Base-by-base conservation (phyloP, 371 early-diverging fungal species). In the Sporodiniella umbellata region DNA sequence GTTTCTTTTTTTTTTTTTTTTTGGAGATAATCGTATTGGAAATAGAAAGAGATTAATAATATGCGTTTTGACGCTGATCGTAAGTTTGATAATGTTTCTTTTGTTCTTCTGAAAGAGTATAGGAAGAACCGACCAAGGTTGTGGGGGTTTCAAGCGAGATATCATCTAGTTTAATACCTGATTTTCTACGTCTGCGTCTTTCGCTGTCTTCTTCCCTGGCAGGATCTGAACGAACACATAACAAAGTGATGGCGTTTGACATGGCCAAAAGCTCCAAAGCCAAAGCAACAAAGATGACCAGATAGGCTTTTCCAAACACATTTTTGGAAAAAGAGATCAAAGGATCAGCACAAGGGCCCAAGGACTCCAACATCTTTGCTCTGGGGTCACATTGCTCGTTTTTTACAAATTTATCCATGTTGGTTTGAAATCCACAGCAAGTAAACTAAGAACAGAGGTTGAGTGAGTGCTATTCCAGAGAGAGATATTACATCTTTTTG, bases 141-240 rank as follows among this genome's bases (percentile, higher is more conserved):
- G 64, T 63, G 5, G 70, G 66, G 8, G 71, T 68, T 39, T 72
- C 72, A 1, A 55, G 58, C 15, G 67, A 59, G 53, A 57, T 57
- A 28, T 75, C 72, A 37, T 72, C 72, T n/a, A 75, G 31, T 22
- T 61, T 59, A 43, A 75, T 75, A 25, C 72, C 76, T 0, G 76
- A 75, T 33, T 72, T 72, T 46, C 76, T 62, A 24, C 66, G 70
- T n/a, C 56, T 64, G 35, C 68, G 68, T 38, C 76, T 65, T 40
- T 70, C 72, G 6, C 51, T 56, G 40, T 72, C 72, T 12, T 75
- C 66, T 19, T 65, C 68, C n/a, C 51, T 46, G 18, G 59, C 66
- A n/a, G n/a, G n/a, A 19, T 10, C 30, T 7, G 55, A 56, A 19
- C 59, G 50, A 8, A 66, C 61, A 51, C 76, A 75, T 1, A 75